Evolutionary conservation across 352 stramenopile genomes (phyloP).

Genomic region (Pythium guiyangense): DNA sequence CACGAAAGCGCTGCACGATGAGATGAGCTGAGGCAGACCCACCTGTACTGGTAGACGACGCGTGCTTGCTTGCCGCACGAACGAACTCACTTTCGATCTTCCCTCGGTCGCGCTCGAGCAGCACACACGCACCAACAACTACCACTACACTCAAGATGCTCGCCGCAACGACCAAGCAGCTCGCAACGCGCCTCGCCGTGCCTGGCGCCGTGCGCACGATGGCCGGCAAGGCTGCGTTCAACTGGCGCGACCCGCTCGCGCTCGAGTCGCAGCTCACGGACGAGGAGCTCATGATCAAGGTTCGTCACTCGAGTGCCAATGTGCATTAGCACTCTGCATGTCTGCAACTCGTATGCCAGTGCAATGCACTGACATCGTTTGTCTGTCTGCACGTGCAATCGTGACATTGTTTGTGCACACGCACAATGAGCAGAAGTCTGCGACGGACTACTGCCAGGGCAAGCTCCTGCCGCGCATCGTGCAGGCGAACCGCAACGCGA

Average conservation of each 20-base stretch:
- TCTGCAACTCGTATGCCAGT: neutral
- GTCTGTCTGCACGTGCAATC: neutral
- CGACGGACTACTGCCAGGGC: slow-evolving; percentile 91
- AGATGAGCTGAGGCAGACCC: no score
- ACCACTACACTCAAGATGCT: slow-evolving; percentile 18
- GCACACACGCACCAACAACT: neutral
- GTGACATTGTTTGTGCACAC: neutral
- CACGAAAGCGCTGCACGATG: no score
- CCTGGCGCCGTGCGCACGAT: slow-evolving; percentile 28
- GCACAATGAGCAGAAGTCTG: slow-evolving; percentile 67
- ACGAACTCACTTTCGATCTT: neutral
- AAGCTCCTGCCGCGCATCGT: slow-evolving; percentile 93
- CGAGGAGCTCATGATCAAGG: slow-evolving; percentile 90
- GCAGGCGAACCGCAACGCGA: slow-evolving; percentile 92
- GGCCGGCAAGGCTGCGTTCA: slow-evolving; percentile 55
- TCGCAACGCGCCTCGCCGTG: slow-evolving; percentile 19
- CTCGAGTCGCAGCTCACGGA: slow-evolving; percentile 82
- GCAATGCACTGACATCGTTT: neutral
- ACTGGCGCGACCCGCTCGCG: slow-evolving; percentile 80
- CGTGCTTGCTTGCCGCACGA: no score
- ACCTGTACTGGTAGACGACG: no score
- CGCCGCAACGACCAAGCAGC: slow-evolving; percentile 15
- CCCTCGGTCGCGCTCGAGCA: no score
- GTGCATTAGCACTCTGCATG: neutral
- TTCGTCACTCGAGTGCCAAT: slow-evolving; percentile 14